Evolutionary conservation across 768 basidiomycete species (phyloP).

Genomic region (Gyrodon lividus): DNA sequence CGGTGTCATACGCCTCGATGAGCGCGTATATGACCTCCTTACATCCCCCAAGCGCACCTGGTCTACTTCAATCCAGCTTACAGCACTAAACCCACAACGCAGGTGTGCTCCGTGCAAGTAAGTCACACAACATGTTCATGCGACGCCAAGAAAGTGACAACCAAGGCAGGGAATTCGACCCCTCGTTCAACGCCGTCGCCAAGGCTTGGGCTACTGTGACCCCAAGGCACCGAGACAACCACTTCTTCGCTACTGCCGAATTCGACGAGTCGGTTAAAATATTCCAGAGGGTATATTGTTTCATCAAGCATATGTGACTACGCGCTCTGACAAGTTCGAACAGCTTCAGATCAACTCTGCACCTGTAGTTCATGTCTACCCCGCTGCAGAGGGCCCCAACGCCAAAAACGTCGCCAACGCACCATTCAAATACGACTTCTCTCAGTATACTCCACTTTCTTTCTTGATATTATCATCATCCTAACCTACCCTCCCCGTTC

Average conservation of each 20-base stretch:
- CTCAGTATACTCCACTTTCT: constrained; percentile 46
- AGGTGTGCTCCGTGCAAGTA: constrained; percentile 93
- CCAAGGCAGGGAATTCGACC: constrained; percentile 74
- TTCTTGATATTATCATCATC: neutral
- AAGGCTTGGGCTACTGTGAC: constrained; percentile 75
- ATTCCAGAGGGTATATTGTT: constrained; percentile 71
- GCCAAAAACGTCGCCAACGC: constrained; percentile 46
- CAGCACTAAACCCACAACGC: constrained; percentile 77
- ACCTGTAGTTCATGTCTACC: constrained; percentile 78
- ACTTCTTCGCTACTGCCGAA: constrained; percentile 93
- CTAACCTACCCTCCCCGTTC: constrained; percentile 7
- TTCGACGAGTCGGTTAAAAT: constrained; percentile 74
- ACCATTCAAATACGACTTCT: constrained; percentile 76
- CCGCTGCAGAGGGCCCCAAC: constrained; percentile 66
- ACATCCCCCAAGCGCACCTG: constrained; percentile 77
- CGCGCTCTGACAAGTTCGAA: constrained; percentile 10
- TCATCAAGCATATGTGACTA: neutral
- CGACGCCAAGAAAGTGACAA: neutral
- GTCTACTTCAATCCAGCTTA: constrained; percentile 85
- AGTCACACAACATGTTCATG: constrained; percentile 30
- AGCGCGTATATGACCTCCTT: constrained; percentile 73
- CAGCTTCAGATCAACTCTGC: constrained; percentile 84
- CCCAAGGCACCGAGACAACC: constrained; percentile 61
- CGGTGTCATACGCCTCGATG: constrained; percentile 81
- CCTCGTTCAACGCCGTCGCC: constrained; percentile 77